These are phyloP conservation scores for Xenosphaeropsis pyriputrescens DNA, from an alignment of 2,329 filamentous ascomycete genomes.

Conservation along the genomic window DNA sequence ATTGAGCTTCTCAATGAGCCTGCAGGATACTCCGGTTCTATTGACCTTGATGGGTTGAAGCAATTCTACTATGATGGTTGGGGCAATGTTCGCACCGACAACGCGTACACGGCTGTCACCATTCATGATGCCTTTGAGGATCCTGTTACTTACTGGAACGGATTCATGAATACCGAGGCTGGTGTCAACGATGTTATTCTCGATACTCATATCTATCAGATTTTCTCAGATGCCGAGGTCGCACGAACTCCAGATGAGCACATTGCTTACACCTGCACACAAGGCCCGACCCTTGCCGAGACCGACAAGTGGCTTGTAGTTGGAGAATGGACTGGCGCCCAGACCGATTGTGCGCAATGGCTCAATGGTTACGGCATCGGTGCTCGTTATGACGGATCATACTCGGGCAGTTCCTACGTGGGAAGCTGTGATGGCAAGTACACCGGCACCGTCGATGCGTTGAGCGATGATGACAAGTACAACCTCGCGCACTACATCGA, in stretches of 20 bases:
- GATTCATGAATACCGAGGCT: conserved; percentile 38
- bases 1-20: conserved; percentile 28
- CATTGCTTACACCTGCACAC: conserved; percentile 24
- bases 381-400: conserved; percentile 31
- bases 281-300: conserved; percentile 17
- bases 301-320: conserved; percentile 21
- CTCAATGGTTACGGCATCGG: conserved; percentile 43
- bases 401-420: conserved; percentile 15
- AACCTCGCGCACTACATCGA: conserved; percentile 25
- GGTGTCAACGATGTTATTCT: conserved; percentile 22
- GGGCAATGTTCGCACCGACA: conserved; percentile 26
- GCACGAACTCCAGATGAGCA: conserved; percentile 22
- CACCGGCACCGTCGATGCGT: conserved; percentile 27
- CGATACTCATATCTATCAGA: conserved; percentile 28
- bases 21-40: conserved; percentile 9
- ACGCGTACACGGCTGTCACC: conserved; percentile 32
- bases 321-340: conserved; percentile 27
- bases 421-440: conserved; percentile 24
- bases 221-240: conserved; percentile 21
- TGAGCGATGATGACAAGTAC: conserved; percentile 20
- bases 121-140: conserved; percentile 42
- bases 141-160: conserved; percentile 40
- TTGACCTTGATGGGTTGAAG: conserved; percentile 19
- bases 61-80: conserved; percentile 36
- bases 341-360: conserved; percentile 28